Evolutionary conservation across 805 yeast genomes (phyloP).

Genomic region (Spathaspora hagerdaliae): DNA sequence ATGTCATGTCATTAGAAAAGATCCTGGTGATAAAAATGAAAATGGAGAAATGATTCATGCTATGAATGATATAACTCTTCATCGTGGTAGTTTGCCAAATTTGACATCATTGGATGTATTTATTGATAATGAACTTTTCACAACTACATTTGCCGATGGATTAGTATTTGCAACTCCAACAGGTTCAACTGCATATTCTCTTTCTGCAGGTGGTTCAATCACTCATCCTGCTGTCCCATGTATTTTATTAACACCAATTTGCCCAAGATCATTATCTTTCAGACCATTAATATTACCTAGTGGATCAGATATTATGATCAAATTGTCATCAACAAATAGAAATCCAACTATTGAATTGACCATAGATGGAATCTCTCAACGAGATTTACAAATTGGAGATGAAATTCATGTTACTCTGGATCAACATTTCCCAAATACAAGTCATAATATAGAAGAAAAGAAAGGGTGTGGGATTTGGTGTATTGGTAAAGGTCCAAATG

Average conservation of each 20-base stretch:
- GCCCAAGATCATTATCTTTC: constrained; percentile 88
- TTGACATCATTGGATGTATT: constrained; percentile 79
- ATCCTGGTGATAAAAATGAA: constrained; percentile 2
- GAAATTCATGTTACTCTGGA: constrained; percentile 58
- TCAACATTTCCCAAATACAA: neutral
- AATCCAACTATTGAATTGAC: constrained; percentile 49
- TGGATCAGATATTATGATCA: constrained; percentile 66
- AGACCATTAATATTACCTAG: constrained; percentile 83
- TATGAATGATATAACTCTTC: constrained; percentile 87
- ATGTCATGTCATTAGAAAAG: constrained; percentile 52
- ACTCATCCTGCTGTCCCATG: constrained; percentile 87
- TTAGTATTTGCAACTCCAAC: constrained; percentile 84
- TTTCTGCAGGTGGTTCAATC: constrained; percentile 88
- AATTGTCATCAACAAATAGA: constrained; percentile 48
- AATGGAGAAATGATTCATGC: constrained; percentile 55
- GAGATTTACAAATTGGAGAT: constrained; percentile 68
- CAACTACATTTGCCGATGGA: constrained; percentile 93
- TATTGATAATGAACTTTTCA: constrained; percentile 78
- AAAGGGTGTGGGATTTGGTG: constrained; percentile 74
- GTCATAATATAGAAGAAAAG: neutral
- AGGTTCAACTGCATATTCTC: constrained; percentile 90
- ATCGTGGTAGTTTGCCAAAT: constrained; percentile 85
- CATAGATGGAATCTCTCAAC: constrained; percentile 81
- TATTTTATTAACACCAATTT: constrained; percentile 80
- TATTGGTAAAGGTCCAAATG: constrained; percentile 75